Percentiles rank a stretch among this genome's conserved stretches.
phyloP scores from a whole-genome alignment of 352 stramenopile species.

The Globisporangium echinulatum region DNA sequence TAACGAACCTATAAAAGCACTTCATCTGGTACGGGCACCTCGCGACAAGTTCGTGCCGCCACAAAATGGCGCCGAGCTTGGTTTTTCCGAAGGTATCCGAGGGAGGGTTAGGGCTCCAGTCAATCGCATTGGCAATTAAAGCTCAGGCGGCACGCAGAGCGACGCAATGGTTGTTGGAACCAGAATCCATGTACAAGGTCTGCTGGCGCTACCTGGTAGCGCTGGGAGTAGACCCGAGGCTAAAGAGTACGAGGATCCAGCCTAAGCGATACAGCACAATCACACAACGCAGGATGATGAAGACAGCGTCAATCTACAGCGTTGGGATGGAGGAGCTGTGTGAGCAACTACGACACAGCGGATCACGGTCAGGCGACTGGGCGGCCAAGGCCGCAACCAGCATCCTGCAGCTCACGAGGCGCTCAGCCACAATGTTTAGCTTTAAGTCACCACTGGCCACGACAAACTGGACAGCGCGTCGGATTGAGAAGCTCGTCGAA shows the following conservation, averaged over 20 bases:
- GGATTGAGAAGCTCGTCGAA: neutral
- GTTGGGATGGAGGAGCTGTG: neutral
- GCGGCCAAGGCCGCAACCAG: neutral
- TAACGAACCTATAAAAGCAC: conserved; percentile 6
- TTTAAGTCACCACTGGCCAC: neutral
- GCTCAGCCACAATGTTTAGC: neutral
- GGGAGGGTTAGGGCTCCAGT: neutral
- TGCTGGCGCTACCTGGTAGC: neutral
- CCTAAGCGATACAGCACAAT: neutral
- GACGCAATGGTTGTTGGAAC: neutral
- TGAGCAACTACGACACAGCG: neutral
- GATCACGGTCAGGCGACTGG: neutral
- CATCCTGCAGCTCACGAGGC: neutral
- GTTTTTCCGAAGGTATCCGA: neutral
- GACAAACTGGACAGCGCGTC: neutral
- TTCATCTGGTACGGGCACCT: conserved; percentile 1
- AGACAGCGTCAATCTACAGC: neutral
- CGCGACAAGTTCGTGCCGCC: neutral
- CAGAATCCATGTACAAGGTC: neutral
- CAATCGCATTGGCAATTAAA: neutral
- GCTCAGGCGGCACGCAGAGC: neutral
- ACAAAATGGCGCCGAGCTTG: neutral
- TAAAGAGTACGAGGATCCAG: neutral
- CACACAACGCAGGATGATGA: neutral
- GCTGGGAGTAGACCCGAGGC: neutral